Base-by-base conservation (phyloP, 768 basidiomycete genomes). In the Xerocomellus intermedius region DNA sequence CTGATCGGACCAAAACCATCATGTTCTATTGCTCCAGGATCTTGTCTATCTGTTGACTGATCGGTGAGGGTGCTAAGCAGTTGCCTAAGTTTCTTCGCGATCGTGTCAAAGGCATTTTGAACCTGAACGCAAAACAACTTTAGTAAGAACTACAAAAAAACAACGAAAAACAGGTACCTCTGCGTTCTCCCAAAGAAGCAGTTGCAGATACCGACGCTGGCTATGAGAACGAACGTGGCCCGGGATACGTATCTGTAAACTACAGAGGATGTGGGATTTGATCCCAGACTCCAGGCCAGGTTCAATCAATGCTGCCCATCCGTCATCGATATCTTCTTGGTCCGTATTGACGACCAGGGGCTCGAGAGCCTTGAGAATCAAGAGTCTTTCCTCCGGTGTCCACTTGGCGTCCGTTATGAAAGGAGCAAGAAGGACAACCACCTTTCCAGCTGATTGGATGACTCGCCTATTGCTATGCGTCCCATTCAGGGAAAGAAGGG, bases 281-380 rank as follows among this genome's bases (percentile, higher is more conserved):
- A 94, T 88, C 1, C 92, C 92, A 10, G 86, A 80, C 39, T 68
- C 70, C 30, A 62, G 36, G 14, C 72, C 74, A 21, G 83, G 77
- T 9, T 65, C 61, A 10, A 81, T 64, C 61, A 94, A 70, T 4
- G 83, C 79, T 30, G 73, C 67, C 77, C 79, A 81, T 9, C 53
- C 60, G 22, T 68, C 63, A 17, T 64, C 54, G 9, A 45, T 55
- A 47, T 58, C 60, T 9, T 49, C 48, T n/a, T 68, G 70, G 37
- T 74, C 70, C 8, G 68, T 75, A 33, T 72, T 73, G n/a, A 71
- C 62, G 19, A 86, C 74, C 42, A 95, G 67, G 26, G 87, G 85
- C 49, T 87, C 83, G 22, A 96, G 72, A 0, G 82, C 85, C 39
- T 79, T 75, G 42, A 90, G 64, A 9, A 97, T 79, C 12, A 85